phyloP scores from a whole-genome alignment of 106 monocot species.

The Acanthochlamys bracteata region DNA sequence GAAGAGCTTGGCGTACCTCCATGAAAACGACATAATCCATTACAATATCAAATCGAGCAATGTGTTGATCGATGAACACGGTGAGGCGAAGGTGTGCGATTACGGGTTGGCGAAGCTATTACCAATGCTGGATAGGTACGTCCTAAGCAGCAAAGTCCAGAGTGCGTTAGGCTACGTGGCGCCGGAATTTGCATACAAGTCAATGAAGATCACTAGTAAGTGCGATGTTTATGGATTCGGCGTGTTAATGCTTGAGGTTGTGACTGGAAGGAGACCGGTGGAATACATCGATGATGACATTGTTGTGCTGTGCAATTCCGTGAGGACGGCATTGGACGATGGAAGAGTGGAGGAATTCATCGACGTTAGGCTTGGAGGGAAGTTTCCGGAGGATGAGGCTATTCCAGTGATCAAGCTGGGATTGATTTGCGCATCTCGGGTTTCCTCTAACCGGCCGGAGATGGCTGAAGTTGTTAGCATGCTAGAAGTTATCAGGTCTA shows the following conservation, averaged over 20 bases:
- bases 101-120: slow-evolving; percentile 63
- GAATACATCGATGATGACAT: slow-evolving; percentile 58
- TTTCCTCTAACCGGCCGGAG: slow-evolving; percentile 50
- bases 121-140: slow-evolving; percentile 59
- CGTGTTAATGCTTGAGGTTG: slow-evolving; percentile 41
- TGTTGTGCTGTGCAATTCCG: slow-evolving; percentile 43
- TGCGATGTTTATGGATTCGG: slow-evolving; percentile 65
- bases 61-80: slow-evolving; percentile 34
- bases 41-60: slow-evolving; percentile 62
- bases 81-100: slow-evolving; percentile 47
- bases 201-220: slow-evolving; percentile 42
- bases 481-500: slow-evolving; percentile 54
- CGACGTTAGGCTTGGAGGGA: slow-evolving; percentile 42
- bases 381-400: slow-evolving; percentile 43
- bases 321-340: slow-evolving; percentile 34
- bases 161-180: slow-evolving; percentile 70
- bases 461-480: slow-evolving; percentile 66
- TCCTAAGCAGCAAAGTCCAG: slow-evolving; percentile 46
- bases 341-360: slow-evolving; percentile 42
- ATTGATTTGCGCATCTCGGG: slow-evolving; percentile 57
- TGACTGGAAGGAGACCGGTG: slow-evolving; percentile 45
- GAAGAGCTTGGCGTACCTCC: slow-evolving; percentile 39
- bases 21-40: slow-evolving; percentile 35
- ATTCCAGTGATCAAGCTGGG: slow-evolving; percentile 56
- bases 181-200: slow-evolving; percentile 51